Conservation (phyloP, 1,284 basidiomycete genomes). For the Mycena citricolor region DNA sequence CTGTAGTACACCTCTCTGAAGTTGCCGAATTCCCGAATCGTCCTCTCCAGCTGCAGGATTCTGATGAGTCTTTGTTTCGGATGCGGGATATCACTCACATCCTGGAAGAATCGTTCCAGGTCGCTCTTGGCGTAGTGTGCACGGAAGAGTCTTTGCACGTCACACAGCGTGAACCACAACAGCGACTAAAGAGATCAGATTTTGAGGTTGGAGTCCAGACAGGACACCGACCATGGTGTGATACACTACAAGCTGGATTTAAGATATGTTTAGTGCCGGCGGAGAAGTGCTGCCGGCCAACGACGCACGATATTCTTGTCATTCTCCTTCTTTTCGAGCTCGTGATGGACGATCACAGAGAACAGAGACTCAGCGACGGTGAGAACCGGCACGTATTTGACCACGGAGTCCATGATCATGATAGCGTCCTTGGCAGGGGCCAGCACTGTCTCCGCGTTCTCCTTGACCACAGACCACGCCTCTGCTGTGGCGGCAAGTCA, state of each 20-base stretch:
- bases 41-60: slow-evolving; percentile 15
- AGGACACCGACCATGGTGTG: slow-evolving; percentile 22
- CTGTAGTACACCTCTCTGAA: slow-evolving; percentile 31
- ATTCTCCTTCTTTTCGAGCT: slow-evolving; percentile 27
- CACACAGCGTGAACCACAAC: slow-evolving; percentile 27
- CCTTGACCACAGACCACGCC: slow-evolving; percentile 19
- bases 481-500: slow-evolving; percentile 5
- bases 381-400: slow-evolving; percentile 22
- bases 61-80: background rate
- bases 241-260: slow-evolving; percentile 16
- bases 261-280: background rate
- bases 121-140: slow-evolving; percentile 11
- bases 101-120: slow-evolving; percentile 19
- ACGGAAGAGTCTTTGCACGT: slow-evolving; percentile 23
- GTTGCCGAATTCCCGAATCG: slow-evolving; percentile 28
- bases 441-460: slow-evolving; percentile 15
- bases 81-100: slow-evolving; percentile 3
- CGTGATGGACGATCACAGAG: slow-evolving; percentile 27
- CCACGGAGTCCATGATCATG: slow-evolving; percentile 22
- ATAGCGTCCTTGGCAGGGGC: slow-evolving; percentile 25
- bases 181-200: slow-evolving; percentile 5
- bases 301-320: slow-evolving; percentile 29
- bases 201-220: background rate
- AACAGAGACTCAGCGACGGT: slow-evolving; percentile 23
- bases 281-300: too few species aligned